Percentiles rank a stretch among this genome's conserved stretches.
phyloP scores from a whole-genome alignment of 2,329 filamentous ascomycete species.

The Paradendryphiella salina region DNA sequence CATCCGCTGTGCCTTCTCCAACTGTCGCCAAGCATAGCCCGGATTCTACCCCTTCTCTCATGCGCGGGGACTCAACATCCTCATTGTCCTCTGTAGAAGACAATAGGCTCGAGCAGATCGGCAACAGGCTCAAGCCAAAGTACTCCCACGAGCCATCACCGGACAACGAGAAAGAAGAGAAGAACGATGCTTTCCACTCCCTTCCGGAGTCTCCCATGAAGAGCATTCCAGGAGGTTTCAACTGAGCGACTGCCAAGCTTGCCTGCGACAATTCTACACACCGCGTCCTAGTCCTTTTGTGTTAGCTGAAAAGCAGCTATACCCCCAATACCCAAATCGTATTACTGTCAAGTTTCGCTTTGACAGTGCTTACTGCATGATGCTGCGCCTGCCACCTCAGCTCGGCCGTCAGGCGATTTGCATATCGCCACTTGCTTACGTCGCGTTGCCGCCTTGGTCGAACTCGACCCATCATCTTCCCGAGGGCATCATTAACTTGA shows the following conservation, averaged over 20 bases:
- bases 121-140: slow-evolving; percentile 34
- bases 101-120: slow-evolving; percentile 35
- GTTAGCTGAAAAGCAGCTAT: background rate
- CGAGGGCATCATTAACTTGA: background rate
- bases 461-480: background rate
- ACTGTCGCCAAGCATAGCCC: slow-evolving; percentile 34
- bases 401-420: background rate
- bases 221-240: slow-evolving; percentile 40
- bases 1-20: slow-evolving; percentile 26
- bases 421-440: slow-evolving; percentile 1
- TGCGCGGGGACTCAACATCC: slow-evolving; percentile 41
- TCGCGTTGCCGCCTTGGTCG: background rate
- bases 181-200: slow-evolving; percentile 50
- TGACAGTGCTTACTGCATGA: background rate
- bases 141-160: slow-evolving; percentile 21
- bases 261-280: background rate
- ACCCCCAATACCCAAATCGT: background rate
- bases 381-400: background rate
- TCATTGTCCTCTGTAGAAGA: slow-evolving; percentile 42
- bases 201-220: slow-evolving; percentile 44
- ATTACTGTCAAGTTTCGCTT: background rate
- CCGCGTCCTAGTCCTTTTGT: background rate
- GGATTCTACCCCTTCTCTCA: slow-evolving; percentile 42
- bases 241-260: slow-evolving; percentile 6
- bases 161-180: slow-evolving; percentile 26